Base-by-base conservation (phyloP, 2,329 filamentous ascomycete species). In the Tolypocladium inflatum region DNA sequence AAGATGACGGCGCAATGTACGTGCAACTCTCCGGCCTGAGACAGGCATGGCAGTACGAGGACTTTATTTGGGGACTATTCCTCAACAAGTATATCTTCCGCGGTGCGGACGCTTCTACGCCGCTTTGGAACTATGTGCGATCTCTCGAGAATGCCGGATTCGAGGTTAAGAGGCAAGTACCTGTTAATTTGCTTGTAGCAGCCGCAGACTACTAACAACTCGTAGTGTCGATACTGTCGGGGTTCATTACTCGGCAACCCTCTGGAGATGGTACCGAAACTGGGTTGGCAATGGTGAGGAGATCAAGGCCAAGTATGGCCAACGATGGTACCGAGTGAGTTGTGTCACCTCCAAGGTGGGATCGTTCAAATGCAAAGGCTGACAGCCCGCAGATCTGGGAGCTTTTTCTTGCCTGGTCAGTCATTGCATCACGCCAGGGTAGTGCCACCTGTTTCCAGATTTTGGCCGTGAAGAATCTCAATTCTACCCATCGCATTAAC, bases 1-100 rank as follows among this genome's bases (percentile, higher is more conserved):
- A 96, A 63, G 92, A 97, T 64, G 91, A 97, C 62, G 92, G 92
- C 69, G 82, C 90, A 61, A 96, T 96, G 81, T 96, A 93, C 81
- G 82, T 97, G 62, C 92, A 97, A 74, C 89, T 95, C 64, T 91
- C 92, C 65, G 92, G 92, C 73, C 80, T 97, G 61, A 86, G 93
- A 66, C 94, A 93, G 78, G 79, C 82, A 62, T 97, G 93, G 92
- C 93, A 96, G 75, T 97, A 96, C 70, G 91, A 97, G 79, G 92
- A 97, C 76, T 83, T 96, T 37, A 89, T 94, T 73, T 97, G 92
- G 92, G 92, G 93, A 68, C 80, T 96, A 43, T 97, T 96, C 81
- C 92, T 97, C 87, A 97, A 97, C 84, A 96, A 95, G 79, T 95
- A 97, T 74, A 83, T 97, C 73, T 97, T 97, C 82, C 92, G 92